Evolutionary conservation across 768 basidiomycete species (phyloP), one percentile per base, ranked within the genome.

Genomic region (Vararia minispora): DNA sequence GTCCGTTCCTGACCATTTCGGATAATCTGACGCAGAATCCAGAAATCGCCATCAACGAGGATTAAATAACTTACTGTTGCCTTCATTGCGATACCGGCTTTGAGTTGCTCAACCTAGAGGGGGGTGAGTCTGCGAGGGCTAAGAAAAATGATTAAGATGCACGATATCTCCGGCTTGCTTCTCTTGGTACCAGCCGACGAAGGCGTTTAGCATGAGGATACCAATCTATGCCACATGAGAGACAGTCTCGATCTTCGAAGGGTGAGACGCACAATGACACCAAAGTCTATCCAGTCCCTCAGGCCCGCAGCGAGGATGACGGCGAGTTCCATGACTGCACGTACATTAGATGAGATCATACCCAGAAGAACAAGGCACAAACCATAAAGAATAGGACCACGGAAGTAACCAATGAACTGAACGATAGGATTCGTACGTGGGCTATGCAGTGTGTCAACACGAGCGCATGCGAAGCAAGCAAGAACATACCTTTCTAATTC

Each of bases 141-240:
- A 8, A 17, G 25, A 4, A 28, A 17, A 14, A 6, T 18, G 25
- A 18, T n/a, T 6, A 33, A 11, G 31, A 10, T 8, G 31, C 9
- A 33, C 68, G 35, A 69, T 68, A 42, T 68, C 66, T 18, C 65
- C 67, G 6, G 67, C 68, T 50, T 66, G 64, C 51, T 68, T 68
- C 47, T 68, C 66, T 47, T 68, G 66, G 35, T 65, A 67, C 66
- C 66, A 66, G 20, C 53, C 53, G 29, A 68, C 65, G 27, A 58
- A 51, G 23, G 68, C 68, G 52, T 69, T 69, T 41, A 64, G 46
- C n/a, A 53, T 28, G 16, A 64, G 48, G 16, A 64, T 64, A 17
- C 52, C 63, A 43, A 64, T 63, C 61, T 63, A 28, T 16, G 12
- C 14, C 6, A 8, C 7, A n/a, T 45, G 5, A 21, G 17, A 5